Evolutionary conservation across 2,329 filamentous ascomycete species (phyloP).

Genomic region (Trichoderma breve): DNA sequence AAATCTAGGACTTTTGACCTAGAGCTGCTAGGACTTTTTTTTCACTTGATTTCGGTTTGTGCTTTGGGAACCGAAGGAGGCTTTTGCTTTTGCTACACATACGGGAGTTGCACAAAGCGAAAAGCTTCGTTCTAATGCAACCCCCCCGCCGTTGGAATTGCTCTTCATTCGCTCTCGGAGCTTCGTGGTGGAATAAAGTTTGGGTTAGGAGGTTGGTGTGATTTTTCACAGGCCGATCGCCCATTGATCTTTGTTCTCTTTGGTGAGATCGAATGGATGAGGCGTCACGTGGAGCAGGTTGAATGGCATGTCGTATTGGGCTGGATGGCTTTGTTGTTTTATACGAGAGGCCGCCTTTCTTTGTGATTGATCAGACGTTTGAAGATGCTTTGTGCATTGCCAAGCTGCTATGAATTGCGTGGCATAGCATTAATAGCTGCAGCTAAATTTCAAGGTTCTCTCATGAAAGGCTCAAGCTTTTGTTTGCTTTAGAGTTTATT

Average conservation of each 20-base stretch:
- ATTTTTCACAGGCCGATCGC: neutral
- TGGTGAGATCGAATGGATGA: neutral
- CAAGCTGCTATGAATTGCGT: neutral
- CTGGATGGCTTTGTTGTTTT: neutral
- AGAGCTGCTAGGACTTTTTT: constrained; percentile 10
- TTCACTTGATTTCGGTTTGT: neutral
- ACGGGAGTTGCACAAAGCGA: neutral
- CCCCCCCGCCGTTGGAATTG: neutral
- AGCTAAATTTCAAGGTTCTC: neutral
- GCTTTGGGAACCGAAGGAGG: neutral
- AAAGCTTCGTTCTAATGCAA: neutral
- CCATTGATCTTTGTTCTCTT: neutral
- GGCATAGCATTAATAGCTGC: neutral
- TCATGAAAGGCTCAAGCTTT: neutral
- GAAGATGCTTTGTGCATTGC: neutral
- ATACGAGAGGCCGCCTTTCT: neutral
- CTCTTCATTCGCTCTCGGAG: neutral
- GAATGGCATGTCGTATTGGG: neutral
- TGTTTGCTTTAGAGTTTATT: neutral
- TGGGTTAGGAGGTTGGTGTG: neutral
- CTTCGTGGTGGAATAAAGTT: constrained; percentile 4
- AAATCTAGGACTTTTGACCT: constrained; percentile 5
- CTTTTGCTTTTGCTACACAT: neutral
- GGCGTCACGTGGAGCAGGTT: neutral
- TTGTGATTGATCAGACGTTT: neutral